Base-by-base conservation (phyloP, 768 basidiomycete genomes). In the Naematelia encephala region DNA sequence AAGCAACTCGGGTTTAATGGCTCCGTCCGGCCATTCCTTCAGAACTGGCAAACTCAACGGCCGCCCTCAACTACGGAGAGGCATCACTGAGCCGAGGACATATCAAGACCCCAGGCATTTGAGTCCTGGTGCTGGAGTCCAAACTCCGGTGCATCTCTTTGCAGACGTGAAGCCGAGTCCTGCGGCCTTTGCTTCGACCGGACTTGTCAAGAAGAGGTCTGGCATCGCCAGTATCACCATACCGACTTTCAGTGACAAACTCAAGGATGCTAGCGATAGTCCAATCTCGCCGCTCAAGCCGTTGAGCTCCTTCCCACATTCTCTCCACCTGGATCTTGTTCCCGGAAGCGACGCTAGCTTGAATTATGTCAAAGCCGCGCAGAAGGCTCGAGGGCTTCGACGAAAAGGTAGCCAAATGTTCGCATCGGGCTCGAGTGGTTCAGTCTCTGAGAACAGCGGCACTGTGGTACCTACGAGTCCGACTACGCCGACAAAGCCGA, bases 181-280 rank as follows among this genome's bases (percentile, higher is more conserved):
- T 12, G 78, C 78, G 1, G 79, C 78, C 1, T 80, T 80, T 60
- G 72, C 76, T 30, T 76, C 74, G 16, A 78, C 78, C 10, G 79
- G 79, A 1, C 66, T 80, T 26, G 70, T 80, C 53, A 79, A 79
- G 72, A 77, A 77, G 60, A 68, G 59, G 28, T 67, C 68, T 2
- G 63, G 59, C 3, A 48, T 66, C 2, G 46, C 58, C 4, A 59
- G 61, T 10, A 39, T 68, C 0, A 67, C 64, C 26, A 62, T 69
- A 13, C 67, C 72, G 4, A 59, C 51, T 19, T 73, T 70, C 43
- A 16, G 34, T 16, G 34, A 39, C 34, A 39, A 39, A 16, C 34
- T 39, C 16, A 39, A 39, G 34, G 34, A 39, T 16, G 53, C 53
- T 58, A 19, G 58, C 16, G 55, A 48, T 19, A 59, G 60, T 29